Percentiles rank a stretch among this genome's conserved stretches.
These are phyloP conservation scores for Trifolium subterraneum DNA, from an alignment of 306 rosid genomes.

Conservation along the genomic window DNA sequence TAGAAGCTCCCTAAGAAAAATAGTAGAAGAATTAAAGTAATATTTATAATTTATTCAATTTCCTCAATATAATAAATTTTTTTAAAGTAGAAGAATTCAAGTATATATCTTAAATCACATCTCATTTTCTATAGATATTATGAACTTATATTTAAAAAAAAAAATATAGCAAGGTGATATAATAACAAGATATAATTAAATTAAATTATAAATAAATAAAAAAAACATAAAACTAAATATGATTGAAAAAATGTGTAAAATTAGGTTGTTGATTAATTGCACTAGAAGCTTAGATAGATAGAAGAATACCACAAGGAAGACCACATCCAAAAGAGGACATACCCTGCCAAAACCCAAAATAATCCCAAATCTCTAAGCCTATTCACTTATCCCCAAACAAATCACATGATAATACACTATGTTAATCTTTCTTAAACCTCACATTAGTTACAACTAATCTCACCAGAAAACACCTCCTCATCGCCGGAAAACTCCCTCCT, in stretches of 20 bases:
- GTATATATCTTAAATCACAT: too few species aligned
- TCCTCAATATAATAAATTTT: too few species aligned
- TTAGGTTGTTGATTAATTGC: slow-evolving; percentile 22
- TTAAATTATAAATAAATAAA: too few species aligned
- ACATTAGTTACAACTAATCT: slow-evolving; percentile 53
- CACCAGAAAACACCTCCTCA: slow-evolving; percentile 42
- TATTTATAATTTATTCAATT: too few species aligned
- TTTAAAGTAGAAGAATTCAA: too few species aligned
- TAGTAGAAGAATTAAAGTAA: too few species aligned
- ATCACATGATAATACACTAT: slow-evolving; percentile 34
- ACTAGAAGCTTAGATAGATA: slow-evolving; percentile 33
- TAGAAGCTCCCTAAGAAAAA: too few species aligned
- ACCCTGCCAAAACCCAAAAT: slow-evolving; percentile 23
- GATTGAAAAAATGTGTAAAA: neutral
- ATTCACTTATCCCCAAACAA: slow-evolving; percentile 38
- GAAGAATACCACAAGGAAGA: slow-evolving; percentile 42
- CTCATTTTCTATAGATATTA: too few species aligned
- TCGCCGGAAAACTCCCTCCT: slow-evolving; percentile 46
- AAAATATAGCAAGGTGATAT: too few species aligned
- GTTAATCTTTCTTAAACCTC: slow-evolving; percentile 38
- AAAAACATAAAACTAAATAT: too few species aligned
- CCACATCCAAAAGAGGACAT: slow-evolving; percentile 41
- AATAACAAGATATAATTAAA: too few species aligned
- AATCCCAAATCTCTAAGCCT: slow-evolving; percentile 37
- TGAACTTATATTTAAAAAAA: too few species aligned